Conservation (phyloP, 176 grass and related monocot genomes). For the Cenchrus americanus region DNA sequence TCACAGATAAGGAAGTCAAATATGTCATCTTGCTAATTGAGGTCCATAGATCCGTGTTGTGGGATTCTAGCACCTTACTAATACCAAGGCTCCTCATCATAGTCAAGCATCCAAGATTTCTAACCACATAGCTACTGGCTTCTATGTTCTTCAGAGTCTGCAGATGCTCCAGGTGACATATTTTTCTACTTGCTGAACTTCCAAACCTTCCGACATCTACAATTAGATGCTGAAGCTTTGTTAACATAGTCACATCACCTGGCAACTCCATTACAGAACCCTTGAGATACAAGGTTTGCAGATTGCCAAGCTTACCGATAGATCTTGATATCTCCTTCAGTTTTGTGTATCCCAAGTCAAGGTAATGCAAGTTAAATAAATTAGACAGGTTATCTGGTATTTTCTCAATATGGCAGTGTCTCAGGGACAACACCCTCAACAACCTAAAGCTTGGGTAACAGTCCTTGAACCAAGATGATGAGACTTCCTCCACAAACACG, state of each 20-base stretch:
- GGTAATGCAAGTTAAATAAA: constrained; percentile 53
- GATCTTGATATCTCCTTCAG: constrained; percentile 45
- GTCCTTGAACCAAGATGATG: constrained; percentile 38
- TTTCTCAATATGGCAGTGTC: constrained; percentile 35
- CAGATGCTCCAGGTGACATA: constrained; percentile 13
- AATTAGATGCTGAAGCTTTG: constrained; percentile 44
- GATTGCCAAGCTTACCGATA: constrained; percentile 41
- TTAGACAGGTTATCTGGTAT: constrained; percentile 40
- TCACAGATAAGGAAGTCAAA: constrained; percentile 34
- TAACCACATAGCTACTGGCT: constrained; percentile 12
- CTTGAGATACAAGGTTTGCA: constrained; percentile 50
- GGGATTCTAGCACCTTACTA: constrained; percentile 20
- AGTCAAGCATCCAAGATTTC: constrained; percentile 31
- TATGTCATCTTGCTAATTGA: constrained; percentile 46
- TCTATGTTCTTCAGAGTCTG: constrained; percentile 42
- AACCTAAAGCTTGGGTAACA: constrained; percentile 43
- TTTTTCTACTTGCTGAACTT: constrained; percentile 1
- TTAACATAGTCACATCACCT: constrained; percentile 30
- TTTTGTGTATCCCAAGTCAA: constrained; percentile 41
- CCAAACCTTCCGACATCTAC: constrained; percentile 13
- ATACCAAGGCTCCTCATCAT: constrained; percentile 38
- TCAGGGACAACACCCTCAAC: constrained; percentile 41
- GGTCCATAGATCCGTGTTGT: constrained; percentile 37
- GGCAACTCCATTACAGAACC: constrained; percentile 47
- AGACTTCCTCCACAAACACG: constrained; percentile 21